Base-by-base conservation (phyloP, 768 basidiomycete species). In the Mrakia gelida region DNA sequence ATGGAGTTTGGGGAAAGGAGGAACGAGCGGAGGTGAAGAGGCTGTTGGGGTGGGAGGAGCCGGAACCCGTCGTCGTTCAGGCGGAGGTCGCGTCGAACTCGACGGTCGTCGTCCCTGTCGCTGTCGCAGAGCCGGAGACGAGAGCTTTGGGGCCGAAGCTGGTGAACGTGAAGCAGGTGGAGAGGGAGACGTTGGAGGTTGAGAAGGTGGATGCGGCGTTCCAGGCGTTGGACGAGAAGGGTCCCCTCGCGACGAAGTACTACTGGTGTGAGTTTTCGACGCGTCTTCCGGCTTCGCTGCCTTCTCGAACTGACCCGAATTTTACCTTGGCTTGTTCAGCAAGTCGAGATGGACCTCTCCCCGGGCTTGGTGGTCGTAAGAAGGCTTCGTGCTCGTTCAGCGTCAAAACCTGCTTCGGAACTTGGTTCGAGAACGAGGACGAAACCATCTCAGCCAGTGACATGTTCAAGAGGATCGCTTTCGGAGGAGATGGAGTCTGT, bases 391-490 rank as follows among this genome's bases (percentile, higher is more conserved):
- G 77, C 65, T 67, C 30, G 28, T 38, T 78, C 49, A 56, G 61
- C 26, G 34, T 75, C 18, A 21, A 45, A 6, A 16, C n/a, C 9
- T 74, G 71, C 43, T 75, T 78, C n/a, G 77, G 77, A 26, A 13
- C 63, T 5, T 78, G 72, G 73, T 78, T 73, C 72, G 13, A 52
- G 4, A 43, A 41, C 65, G 73, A 70, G n/a, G 21, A 45, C 23
- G 32, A 28, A 1, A 54, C 62, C 32, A n/a, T 41, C 38, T 34
- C 59, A 2, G 77, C 77, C n/a, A 28, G 28, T 11, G 54, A 61
- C 7, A 77, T 77, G 76, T 77, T 77, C 61, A 70, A 71, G 34
- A 26, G 71, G 18, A 54, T 77, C 61, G 59, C 76, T 3, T 77
- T 77, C 59, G 16, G 1, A 23, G 41, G 61, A n/a, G 54, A 45